Evolutionary conservation across 495 filamentous ascomycete species (phyloP), one percentile per base, ranked within the genome.

Genomic region (Hyaloscypha finlandica): DNA sequence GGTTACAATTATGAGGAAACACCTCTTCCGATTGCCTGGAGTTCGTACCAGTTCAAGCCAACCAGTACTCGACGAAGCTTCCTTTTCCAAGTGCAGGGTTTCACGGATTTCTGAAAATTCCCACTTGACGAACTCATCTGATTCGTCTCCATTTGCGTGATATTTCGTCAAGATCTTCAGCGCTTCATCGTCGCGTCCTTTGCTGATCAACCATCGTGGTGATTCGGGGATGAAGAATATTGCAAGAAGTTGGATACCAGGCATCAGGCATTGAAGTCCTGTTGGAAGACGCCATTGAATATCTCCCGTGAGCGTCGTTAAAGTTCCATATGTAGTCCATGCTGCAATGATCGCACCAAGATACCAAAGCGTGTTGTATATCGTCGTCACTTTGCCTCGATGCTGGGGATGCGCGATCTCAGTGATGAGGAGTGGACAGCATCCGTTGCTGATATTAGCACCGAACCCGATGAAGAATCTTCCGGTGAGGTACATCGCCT

Each of bases 51-150:
- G 73, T 81, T 76, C 81, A 53, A 79, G 77, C 77, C 76, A 81
- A 8, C 48, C 30, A 2, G 16, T 64, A 11, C 31, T 51, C 19
- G 22, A 25, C 9, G 60, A 32, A 6, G 45, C 32, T 59, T 75
- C 77, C 71, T 84, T 84, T 72, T 86, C 84, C 48, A 86, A 80
- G 6, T 75, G 75, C 62, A 89, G 85, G 62, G 79, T 79, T n/a
- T 88, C 85, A 51, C 76, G 77, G 80, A 87, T 86, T 78, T 88
- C 86, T 30, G 85, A 80, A 8, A 85, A 68, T 69, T 89, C 83
- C 19, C 86, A 79, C 33, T 74, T 77, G 32, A 87, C 86, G 3
- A 88, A 79, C 30, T 83, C 81, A 68, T 81, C 80, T 8, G 75
- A 78, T 61, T 85, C 75, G 32, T 81, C 80, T 4, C 37, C 59